Evolutionary conservation across 2,329 filamentous ascomycete genomes (phyloP), one percentile per base, ranked within the genome.

Genomic region (Penicillium sp.): DNA sequence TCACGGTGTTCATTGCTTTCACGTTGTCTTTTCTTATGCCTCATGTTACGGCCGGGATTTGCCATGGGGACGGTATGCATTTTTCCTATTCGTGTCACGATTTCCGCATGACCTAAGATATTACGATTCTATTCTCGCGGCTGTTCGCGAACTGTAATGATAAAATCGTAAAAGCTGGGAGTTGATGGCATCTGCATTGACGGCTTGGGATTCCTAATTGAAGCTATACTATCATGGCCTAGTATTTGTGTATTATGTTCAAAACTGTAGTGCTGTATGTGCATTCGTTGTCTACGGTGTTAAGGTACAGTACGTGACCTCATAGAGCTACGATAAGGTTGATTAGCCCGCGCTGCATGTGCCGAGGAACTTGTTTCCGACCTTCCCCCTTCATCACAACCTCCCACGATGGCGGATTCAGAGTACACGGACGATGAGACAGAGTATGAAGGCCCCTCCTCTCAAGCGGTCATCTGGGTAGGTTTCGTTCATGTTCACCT

Each of bases 131-230:
- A 62, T 63, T 58, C 66, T 65, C 50, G 59, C 58, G 54, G 61
- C 65, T 62, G 56, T 58, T 60, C 52, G 68, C 64, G 62, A 65
- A 58, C 60, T 74, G 72, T 73, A 72, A 72, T 69, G 70, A 74
- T 72, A 72, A 69, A 67, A 69, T 63, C 71, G 70, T 70, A 73
- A 74, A 73, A 72, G 62, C 65, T 63, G 62, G 39, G 63, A 67
- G 63, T 68, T 63, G 47, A 61, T 35, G 62, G 48, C 58, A 50
- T 65, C 48, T 64, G 62, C 62, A 68, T 65, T 55, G 53, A 57
- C 58, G 54, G 60, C 33, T 62, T 57, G 60, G 56, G 58, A 60
- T 64, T 64, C 54, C 54, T 60, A 61, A 60, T 66, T 51, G 46
- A 60, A 60, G 52, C 52, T 58, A 50, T 60, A 50, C 58, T 56